Percentiles rank a stretch among this genome's conserved stretches.
phyloP scores from a whole-genome alignment of 306 rosid species.

The Quillaja saponaria region DNA sequence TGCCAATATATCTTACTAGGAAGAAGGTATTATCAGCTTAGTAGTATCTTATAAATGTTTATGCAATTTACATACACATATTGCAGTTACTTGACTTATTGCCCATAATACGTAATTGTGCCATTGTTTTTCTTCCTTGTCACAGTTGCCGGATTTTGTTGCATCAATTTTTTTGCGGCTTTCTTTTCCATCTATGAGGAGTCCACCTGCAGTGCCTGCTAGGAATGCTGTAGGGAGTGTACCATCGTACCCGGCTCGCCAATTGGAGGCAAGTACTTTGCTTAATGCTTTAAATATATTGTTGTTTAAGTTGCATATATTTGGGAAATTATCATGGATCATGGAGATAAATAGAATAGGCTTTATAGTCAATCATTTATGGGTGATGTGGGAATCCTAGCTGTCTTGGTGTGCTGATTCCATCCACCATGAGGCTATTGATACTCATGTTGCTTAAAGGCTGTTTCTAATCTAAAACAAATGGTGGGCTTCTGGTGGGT shows the following conservation, averaged over 20 bases:
- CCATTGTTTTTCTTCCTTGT: conserved; percentile 16
- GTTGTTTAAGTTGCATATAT: neutral
- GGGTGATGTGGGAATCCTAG: no score
- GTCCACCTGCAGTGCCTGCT: conserved; percentile 57
- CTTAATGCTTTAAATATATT: conserved; percentile 20
- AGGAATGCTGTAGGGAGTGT: conserved; percentile 55
- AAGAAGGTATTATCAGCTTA: neutral
- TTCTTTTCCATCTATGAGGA: conserved; percentile 72
- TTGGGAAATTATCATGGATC: no score
- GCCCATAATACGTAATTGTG: conserved; percentile 30
- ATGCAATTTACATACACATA: conserved; percentile 7
- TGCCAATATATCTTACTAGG: conserved; percentile 8
- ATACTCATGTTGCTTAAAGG: no score
- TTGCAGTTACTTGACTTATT: conserved; percentile 30
- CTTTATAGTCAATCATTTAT: no score
- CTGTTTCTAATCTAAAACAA: no score
- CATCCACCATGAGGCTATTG: no score
- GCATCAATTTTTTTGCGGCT: conserved; percentile 67
- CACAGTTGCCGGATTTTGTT: conserved; percentile 77
- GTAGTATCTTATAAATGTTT: neutral
- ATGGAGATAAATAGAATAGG: no score
- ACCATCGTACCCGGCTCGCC: conserved; percentile 64
- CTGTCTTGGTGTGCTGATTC: no score
- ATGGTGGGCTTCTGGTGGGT: no score
- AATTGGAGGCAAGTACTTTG: conserved; percentile 66